Evolutionary conservation across 1,284 basidiomycete species (phyloP).

Genomic region (Trametes polyzona): DNA sequence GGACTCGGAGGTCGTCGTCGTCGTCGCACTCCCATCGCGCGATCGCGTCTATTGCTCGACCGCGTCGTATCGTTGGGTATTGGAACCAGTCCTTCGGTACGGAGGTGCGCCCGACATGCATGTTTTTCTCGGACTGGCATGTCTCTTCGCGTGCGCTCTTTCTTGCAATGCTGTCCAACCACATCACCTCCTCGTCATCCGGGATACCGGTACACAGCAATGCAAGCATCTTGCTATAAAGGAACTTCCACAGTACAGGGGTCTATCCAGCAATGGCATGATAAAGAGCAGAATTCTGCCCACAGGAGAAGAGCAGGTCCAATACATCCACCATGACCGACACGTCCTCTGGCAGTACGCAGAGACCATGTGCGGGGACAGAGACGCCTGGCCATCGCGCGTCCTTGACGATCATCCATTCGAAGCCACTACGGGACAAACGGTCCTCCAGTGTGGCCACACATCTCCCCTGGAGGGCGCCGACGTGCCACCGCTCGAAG

Average conservation of each 20-base stretch:
- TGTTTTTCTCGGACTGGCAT: too few relatives aligned
- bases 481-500: conserved; percentile 50
- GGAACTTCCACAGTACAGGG: conserved; percentile 25
- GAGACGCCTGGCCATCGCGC: conserved; percentile 17
- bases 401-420: background rate
- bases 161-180: background rate
- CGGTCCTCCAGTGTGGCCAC: background rate
- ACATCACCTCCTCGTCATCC: conserved; percentile 29
- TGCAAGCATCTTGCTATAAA: conserved; percentile 26
- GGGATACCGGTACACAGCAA: conserved; percentile 7
- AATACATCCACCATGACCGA: conserved; percentile 23
- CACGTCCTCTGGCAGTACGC: conserved; percentile 26
- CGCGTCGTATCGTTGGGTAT: too few relatives aligned
- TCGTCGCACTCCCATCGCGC: too few relatives aligned
- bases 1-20: too few relatives aligned
- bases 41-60: too few relatives aligned
- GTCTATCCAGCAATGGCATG: conserved; percentile 17
- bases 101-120: too few relatives aligned
- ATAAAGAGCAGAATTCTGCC: background rate
- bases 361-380: conserved; percentile 22
- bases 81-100: too few relatives aligned
- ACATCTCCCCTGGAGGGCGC: background rate
- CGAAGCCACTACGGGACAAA: background rate
- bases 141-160: background rate
- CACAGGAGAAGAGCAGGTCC: conserved; percentile 26